Evolutionary conservation across 2,329 filamentous ascomycete species (phyloP), one percentile per base, ranked within the genome.

Genomic region (Curvularia verruculosa): DNA sequence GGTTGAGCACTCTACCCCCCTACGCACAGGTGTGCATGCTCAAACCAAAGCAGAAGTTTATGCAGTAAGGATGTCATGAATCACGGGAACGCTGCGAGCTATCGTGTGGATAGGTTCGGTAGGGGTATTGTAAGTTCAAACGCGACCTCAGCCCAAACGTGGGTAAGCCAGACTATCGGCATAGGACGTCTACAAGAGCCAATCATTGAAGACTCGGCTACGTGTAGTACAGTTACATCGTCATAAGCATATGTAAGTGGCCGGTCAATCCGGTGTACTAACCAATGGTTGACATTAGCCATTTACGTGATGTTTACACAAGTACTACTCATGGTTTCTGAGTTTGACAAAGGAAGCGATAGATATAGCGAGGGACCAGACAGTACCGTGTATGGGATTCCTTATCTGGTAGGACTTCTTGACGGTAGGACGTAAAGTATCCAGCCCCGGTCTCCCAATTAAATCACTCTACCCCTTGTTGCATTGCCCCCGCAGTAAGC

Each of bases 241-340:
- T 60, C 64, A 63, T 65, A 45, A 21, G 26, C 47, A 55, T 53
- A 58, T 56, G 56, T 58, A 59, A 61, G 40, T 61, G 54, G 51
- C 63, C 54, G 63, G 48, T 37, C 59, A 41, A 45, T 46, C 51
- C 52, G 58, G 39, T 41, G 21, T 50, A 53, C 58, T 58, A 57
- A 49, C 15, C 43, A 24, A 28, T 36, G 26, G 34, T 28, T 34
- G 21, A 26, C 28, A 46, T 37, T 18, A 50, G 40, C 41, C 40
- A 29, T 52, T 40, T 52, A 58, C 28, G 49, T 46, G 10, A 43
- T 49, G 26, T 28, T 44, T 44, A 34, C 45, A 31, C 34, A 36
- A 28, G 19, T 52, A 31, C 19, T 52, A 13, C 19, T 49, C 41
- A 24, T 40, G 26, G 29, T 49, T 52, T 47, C 15, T 31, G 34